phyloP scores from a whole-genome alignment of 371 early-diverging fungal species.

The Lichtheimia ornata region DNA sequence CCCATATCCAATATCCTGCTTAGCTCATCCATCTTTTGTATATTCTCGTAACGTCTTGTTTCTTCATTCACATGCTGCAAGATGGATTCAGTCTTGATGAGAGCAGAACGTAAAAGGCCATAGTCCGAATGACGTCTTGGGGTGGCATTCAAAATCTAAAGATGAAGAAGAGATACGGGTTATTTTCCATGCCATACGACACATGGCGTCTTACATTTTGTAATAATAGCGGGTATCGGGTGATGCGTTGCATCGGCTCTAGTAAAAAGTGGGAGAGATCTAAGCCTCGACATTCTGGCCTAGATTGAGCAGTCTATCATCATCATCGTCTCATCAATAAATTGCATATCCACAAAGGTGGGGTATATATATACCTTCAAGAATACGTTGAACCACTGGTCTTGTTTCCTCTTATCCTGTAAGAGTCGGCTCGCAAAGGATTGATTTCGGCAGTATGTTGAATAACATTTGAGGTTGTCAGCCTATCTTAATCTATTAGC shows the following conservation, averaged over 20 bases:
- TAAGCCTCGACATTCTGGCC: slow-evolving; percentile 77
- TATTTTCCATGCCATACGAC: neutral
- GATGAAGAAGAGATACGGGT: neutral
- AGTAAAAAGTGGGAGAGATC: slow-evolving; percentile 87
- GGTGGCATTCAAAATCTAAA: slow-evolving; percentile 83
- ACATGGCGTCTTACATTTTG: slow-evolving; percentile 57
- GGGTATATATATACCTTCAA: slow-evolving; percentile 52
- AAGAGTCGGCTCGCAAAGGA: slow-evolving; percentile 62
- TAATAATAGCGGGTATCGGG: slow-evolving; percentile 88
- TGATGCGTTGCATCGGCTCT: slow-evolving; percentile 93
- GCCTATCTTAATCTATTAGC: slow-evolving; percentile 25
- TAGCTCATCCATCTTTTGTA: slow-evolving; percentile 73
- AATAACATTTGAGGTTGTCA: slow-evolving; percentile 60
- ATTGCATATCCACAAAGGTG: neutral
- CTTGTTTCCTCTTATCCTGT: slow-evolving; percentile 60
- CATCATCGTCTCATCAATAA: neutral
- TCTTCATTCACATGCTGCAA: slow-evolving; percentile 80
- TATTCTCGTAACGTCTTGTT: slow-evolving; percentile 74
- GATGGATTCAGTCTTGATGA: slow-evolving; percentile 68
- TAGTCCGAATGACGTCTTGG: slow-evolving; percentile 80
- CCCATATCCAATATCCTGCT: slow-evolving; percentile 69
- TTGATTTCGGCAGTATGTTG: slow-evolving; percentile 71
- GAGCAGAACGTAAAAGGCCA: slow-evolving; percentile 67
- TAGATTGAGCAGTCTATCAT: slow-evolving; percentile 51
- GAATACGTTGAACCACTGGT: slow-evolving; percentile 59